phyloP scores from a whole-genome alignment of 2,329 filamentous ascomycete genomes.

The Nannizzia gypsea region DNA sequence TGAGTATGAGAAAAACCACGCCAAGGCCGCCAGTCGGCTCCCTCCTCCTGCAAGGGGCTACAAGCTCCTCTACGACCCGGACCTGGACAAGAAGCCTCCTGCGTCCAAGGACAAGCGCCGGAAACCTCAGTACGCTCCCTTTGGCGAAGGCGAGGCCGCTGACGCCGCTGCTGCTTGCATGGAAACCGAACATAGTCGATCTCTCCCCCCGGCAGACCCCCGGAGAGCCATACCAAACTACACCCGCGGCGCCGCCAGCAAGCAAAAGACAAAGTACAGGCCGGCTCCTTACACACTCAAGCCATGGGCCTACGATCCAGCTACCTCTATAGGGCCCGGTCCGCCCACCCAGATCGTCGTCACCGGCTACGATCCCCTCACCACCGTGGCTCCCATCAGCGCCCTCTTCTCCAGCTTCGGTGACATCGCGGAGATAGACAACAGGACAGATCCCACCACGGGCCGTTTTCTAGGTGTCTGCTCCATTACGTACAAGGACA shows the following conservation, averaged over 20 bases:
- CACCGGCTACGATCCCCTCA: constrained; percentile 88
- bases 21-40: constrained; percentile 30
- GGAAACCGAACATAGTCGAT: constrained; percentile 44
- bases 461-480: constrained; percentile 91
- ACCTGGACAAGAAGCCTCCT: constrained; percentile 44
- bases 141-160: constrained; percentile 54
- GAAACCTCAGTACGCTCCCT: constrained; percentile 43
- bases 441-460: constrained; percentile 88
- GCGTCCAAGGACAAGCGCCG: constrained; percentile 43
- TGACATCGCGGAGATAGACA: constrained; percentile 80
- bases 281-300: constrained; percentile 65
- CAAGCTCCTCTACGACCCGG: constrained; percentile 52
- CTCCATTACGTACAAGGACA: constrained; percentile 78
- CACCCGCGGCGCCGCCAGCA: constrained; percentile 49
- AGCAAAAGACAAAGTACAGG: constrained; percentile 59
- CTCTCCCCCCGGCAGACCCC: constrained; percentile 70
- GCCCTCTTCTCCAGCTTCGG: constrained; percentile 70
- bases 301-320: constrained; percentile 68
- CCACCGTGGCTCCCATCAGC: constrained; percentile 63
- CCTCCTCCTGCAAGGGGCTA: constrained; percentile 46
- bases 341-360: constrained; percentile 86
- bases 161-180: background rate
- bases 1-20: constrained; percentile 19
- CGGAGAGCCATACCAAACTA: constrained; percentile 59
- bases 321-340: constrained; percentile 74